Base-by-base conservation (phyloP, 2,329 filamentous ascomycete genomes). In the Ophiostoma angusticollis region DNA sequence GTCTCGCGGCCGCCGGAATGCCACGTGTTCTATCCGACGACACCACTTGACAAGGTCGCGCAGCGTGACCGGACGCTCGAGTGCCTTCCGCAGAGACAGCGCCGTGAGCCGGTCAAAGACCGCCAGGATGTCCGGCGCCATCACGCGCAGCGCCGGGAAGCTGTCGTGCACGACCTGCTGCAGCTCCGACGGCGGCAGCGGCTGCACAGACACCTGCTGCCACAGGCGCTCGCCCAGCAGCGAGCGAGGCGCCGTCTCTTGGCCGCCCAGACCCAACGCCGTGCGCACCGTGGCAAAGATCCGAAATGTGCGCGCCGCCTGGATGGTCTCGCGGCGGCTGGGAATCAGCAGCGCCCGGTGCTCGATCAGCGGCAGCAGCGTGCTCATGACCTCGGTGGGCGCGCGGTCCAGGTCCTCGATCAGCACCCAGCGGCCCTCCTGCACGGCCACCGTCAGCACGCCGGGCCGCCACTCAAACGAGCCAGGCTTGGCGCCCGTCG, bases 321-420 rank as follows among this genome's bases (percentile, higher is more conserved):
- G 74, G 35, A 98, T 78, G 5, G 71, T 80, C 61, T 96, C 86
- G 40, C 85, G 87, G 43, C 89, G 78, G 50, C 80, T 93, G 1
- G 91, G 84, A 22, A 98, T 86, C 4, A 93, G 67, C 12, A 98
- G 71, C 56, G 95, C 85, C n/a, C 84, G 78, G 43, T 83, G 77
- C 59, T 98, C 91, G 43, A 98, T 87, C 8, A 98, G 69, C 9
- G 93, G 91, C 19, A 98, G 67, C 21, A 99, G 72, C 12, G 87
- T 86, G 55, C 89, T 93, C 57, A 98, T 78, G 34, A 98, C 84
- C 58, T 98, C 91, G 48, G 84, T 89, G 5, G 93, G 91, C 9
- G 91, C 91, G 45, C 89, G 78, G 55, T 98, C 87, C 29, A 99
- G 69, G 58, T 99, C 93, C 58, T 99, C 93, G 43, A 99, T 93